A percentile compares a stretch with the other conserved stretches of the same genome.
phyloP scores from a whole-genome alignment of 1,139 yeast species.

The Pichia sp. region DNA sequence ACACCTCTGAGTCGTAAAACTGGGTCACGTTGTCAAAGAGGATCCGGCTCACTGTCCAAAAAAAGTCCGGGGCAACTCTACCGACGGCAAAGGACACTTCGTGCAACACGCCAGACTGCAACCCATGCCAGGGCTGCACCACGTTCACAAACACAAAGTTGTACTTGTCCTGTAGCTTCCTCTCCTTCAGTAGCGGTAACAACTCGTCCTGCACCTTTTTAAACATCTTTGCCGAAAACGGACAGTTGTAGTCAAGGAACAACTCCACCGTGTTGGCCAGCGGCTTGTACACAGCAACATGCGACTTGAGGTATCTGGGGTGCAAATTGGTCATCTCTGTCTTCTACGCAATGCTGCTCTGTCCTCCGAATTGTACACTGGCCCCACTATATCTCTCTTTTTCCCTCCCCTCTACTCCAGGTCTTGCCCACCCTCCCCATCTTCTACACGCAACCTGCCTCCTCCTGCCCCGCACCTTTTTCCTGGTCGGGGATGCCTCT shows the following conservation, averaged over 20 bases:
- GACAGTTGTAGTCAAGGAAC: slow-evolving; percentile 78
- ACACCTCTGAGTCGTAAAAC: slow-evolving; percentile 62
- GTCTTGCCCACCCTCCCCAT: no score
- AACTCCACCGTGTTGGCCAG: slow-evolving; percentile 41
- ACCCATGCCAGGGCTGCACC: slow-evolving; percentile 84
- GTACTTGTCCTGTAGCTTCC: slow-evolving; percentile 45
- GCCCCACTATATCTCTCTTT: not conserved
- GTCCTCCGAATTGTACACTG: not conserved
- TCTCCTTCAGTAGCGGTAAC: slow-evolving; percentile 48
- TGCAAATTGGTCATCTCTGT: slow-evolving; percentile 23
- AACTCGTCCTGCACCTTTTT: slow-evolving; percentile 49
- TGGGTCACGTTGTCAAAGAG: slow-evolving; percentile 50
- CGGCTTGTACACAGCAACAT: slow-evolving; percentile 18
- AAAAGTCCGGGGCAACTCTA: slow-evolving; percentile 50
- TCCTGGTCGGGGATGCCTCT: no score
- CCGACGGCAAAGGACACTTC: slow-evolving; percentile 75
- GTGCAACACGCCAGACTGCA: slow-evolving; percentile 55
- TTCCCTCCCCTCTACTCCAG: not conserved
- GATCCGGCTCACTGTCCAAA: slow-evolving; percentile 59
- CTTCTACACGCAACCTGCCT: not conserved
- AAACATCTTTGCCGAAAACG: slow-evolving; percentile 64
- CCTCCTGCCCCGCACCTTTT: not conserved
- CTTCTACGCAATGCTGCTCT: not conserved
- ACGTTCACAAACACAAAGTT: slow-evolving; percentile 62
- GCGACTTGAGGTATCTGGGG: slow-evolving; percentile 25